Conservation (phyloP, 495 filamentous ascomycete species). For the Hyaloscypha hepaticicola region DNA sequence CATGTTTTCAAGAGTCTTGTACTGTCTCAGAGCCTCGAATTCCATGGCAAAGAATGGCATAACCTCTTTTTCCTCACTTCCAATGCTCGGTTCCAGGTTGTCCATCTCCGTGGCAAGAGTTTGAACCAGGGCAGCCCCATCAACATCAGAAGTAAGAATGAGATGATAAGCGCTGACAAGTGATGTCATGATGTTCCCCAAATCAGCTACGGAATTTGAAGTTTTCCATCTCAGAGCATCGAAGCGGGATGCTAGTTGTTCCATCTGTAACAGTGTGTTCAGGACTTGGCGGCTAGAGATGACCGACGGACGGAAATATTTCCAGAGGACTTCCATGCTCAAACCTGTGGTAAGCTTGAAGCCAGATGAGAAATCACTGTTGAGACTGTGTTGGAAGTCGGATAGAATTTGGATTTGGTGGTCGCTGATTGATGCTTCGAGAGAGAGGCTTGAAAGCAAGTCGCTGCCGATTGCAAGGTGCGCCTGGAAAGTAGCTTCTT, state of each 20-base stretch:
- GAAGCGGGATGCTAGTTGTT: constrained; percentile 71
- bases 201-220: constrained; percentile 41
- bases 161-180: constrained; percentile 50
- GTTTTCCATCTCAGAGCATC: constrained; percentile 59
- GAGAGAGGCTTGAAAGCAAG: constrained; percentile 8
- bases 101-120: constrained; percentile 57
- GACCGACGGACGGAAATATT: constrained; percentile 59
- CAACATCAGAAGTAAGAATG: constrained; percentile 43
- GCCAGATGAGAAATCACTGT: constrained; percentile 41
- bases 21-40: constrained; percentile 50
- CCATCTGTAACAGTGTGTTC: constrained; percentile 59
- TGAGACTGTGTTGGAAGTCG: constrained; percentile 10
- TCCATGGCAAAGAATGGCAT: constrained; percentile 65
- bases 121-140: constrained; percentile 45
- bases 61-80: constrained; percentile 39
- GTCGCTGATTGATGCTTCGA: neutral
- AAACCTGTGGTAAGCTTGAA: constrained; percentile 71
- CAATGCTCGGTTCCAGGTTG: constrained; percentile 48
- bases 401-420: neutral
- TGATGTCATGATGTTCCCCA: constrained; percentile 48
- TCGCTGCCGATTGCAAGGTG: constrained; percentile 40
- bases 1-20: neutral
- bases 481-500: constrained; percentile 54
- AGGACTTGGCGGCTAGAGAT: constrained; percentile 37
- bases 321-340: constrained; percentile 86